These are phyloP conservation scores for Fusarium dlaminii DNA, from an alignment of 2,329 filamentous ascomycete genomes.

Conservation along the genomic window DNA sequence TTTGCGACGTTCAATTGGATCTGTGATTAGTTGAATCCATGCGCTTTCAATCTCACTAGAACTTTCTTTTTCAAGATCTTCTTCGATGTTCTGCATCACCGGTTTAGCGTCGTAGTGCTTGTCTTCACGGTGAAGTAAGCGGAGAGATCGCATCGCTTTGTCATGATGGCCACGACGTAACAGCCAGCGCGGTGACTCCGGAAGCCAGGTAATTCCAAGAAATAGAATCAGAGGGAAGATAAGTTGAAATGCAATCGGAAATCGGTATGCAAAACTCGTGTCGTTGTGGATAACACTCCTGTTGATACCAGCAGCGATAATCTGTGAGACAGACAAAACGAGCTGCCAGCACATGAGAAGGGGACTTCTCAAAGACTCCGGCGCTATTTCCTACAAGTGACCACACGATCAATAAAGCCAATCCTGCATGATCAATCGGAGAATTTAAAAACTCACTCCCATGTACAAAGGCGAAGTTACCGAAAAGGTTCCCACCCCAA, in stretches of 20 bases:
- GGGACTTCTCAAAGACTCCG: constrained; percentile 45
- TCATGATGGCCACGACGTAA: constrained; percentile 52
- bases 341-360: constrained; percentile 54
- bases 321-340: constrained; percentile 49
- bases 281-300: constrained; percentile 41
- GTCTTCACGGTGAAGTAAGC: constrained; percentile 53
- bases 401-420: neutral
- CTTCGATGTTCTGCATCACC: constrained; percentile 54
- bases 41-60: constrained; percentile 44
- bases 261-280: constrained; percentile 45
- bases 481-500: constrained; percentile 50
- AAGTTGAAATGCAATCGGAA: constrained; percentile 47
- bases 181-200: constrained; percentile 45
- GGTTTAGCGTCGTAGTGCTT: constrained; percentile 50
- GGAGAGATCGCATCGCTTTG: constrained; percentile 51
- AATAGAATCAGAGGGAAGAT: constrained; percentile 40
- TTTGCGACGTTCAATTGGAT: constrained; percentile 58
- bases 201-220: constrained; percentile 36
- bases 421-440: neutral
- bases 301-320: constrained; percentile 49
- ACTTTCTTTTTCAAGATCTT: constrained; percentile 51
- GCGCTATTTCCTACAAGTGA: constrained; percentile 41
- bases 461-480: constrained; percentile 52
- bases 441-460: constrained; percentile 37
- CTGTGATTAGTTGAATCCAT: constrained; percentile 52